phyloP scores from a whole-genome alignment of 768 basidiomycete species.

The Pleurotus tuber-regium region DNA sequence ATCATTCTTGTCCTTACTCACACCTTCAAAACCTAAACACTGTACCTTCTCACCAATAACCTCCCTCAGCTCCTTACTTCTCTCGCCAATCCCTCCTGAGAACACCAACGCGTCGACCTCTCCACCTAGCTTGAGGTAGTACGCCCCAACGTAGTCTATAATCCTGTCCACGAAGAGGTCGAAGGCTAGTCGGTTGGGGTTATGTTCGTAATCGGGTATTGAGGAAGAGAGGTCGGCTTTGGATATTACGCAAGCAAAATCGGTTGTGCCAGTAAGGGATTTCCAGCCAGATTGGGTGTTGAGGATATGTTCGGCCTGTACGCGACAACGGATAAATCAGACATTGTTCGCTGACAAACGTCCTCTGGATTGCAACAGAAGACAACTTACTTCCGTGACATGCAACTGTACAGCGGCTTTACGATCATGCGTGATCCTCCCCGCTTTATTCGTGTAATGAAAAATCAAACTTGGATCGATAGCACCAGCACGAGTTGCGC shows the following conservation, averaged over 20 bases:
- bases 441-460: slow-evolving; percentile 64
- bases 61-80: slow-evolving; percentile 55
- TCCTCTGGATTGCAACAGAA: neutral
- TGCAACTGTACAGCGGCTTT: slow-evolving; percentile 42
- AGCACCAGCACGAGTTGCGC: slow-evolving; percentile 81
- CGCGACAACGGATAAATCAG: neutral
- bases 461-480: slow-evolving; percentile 89
- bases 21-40: slow-evolving; percentile 59
- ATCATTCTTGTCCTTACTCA: slow-evolving; percentile 48
- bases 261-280: slow-evolving; percentile 74
- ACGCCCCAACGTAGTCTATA: slow-evolving; percentile 68
- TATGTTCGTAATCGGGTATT: slow-evolving; percentile 17
- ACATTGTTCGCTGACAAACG: too few relatives aligned
- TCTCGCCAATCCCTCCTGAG: slow-evolving; percentile 87
- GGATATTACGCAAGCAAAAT: slow-evolving; percentile 69
- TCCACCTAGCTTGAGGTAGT: slow-evolving; percentile 68
- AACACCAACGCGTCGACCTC: slow-evolving; percentile 80
- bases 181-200: slow-evolving; percentile 62
- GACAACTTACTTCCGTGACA: slow-evolving; percentile 44
- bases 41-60: slow-evolving; percentile 50
- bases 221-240: slow-evolving; percentile 30
- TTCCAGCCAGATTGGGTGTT: slow-evolving; percentile 80
- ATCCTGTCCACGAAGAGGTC: slow-evolving; percentile 78
- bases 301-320: slow-evolving; percentile 67
- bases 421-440: slow-evolving; percentile 54